Evolutionary conservation across 768 basidiomycete species (phyloP).

Genomic region (Fomitopsis serialis): DNA sequence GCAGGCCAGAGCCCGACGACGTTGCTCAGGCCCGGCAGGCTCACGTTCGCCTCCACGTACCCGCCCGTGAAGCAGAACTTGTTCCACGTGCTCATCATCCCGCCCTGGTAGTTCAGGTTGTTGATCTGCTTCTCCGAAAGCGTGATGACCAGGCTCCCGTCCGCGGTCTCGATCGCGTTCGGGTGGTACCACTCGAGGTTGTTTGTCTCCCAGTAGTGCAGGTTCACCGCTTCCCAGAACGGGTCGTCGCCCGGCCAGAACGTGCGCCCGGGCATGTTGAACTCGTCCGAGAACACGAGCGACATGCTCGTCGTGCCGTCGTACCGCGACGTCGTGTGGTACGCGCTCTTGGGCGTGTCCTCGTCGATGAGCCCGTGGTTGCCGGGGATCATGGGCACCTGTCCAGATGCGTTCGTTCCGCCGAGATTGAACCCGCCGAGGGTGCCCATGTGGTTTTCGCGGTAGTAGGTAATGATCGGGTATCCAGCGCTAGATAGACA

Average conservation of each 20-base stretch:
- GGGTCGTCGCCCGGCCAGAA: slow-evolving; percentile 86
- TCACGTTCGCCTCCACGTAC: slow-evolving; percentile 63
- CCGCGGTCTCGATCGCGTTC: slow-evolving; percentile 62
- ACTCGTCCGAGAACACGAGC: slow-evolving; percentile 87
- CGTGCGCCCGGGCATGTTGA: slow-evolving; percentile 70
- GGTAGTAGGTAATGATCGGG: slow-evolving; percentile 29
- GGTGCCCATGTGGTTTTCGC: slow-evolving; percentile 13
- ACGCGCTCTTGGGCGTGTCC: slow-evolving; percentile 62
- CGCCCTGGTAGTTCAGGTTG: slow-evolving; percentile 67
- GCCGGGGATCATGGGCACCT: slow-evolving; percentile 28
- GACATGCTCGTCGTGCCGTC: slow-evolving; percentile 48
- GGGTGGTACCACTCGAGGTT: slow-evolving; percentile 81
- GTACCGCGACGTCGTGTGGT: slow-evolving; percentile 46
- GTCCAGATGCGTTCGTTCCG: slow-evolving; percentile 43
- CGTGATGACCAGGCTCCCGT: slow-evolving; percentile 74
- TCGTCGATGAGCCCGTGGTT: slow-evolving; percentile 70
- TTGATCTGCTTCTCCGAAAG: slow-evolving; percentile 63
- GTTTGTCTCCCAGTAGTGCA: slow-evolving; percentile 65
- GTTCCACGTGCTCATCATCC: slow-evolving; percentile 68
- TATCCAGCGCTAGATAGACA: slow-evolving; percentile 26
- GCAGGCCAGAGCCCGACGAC: slow-evolving; percentile 73
- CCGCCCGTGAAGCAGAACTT: slow-evolving; percentile 96
- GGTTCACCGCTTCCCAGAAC: slow-evolving; percentile 80
- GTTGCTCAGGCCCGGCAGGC: slow-evolving; percentile 61
- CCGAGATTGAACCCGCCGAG: slow-evolving; percentile 41